Evolutionary conservation across 441 rosid species (phyloP).

Genomic region (Populus hybrid): DNA sequence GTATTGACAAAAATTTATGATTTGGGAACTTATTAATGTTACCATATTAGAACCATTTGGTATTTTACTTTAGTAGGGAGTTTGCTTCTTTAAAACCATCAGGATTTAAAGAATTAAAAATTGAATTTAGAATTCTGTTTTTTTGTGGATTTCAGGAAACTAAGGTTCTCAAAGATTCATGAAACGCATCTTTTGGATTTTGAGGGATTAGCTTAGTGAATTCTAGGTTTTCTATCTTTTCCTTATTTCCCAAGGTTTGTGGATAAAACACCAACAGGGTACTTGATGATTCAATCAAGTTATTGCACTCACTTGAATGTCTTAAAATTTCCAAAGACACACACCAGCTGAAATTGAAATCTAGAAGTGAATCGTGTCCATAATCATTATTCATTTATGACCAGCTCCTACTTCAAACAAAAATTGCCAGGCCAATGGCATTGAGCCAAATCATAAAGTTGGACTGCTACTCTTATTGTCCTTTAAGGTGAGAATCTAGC

Average conservation of each 20-base stretch:
- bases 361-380: not conserved
- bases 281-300: not conserved
- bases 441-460: not conserved
- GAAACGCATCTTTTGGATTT: not conserved
- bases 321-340: not conserved
- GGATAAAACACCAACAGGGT: not conserved
- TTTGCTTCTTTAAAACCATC: not conserved
- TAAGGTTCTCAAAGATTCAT: not conserved
- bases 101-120: not conserved
- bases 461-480: not conserved
- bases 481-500: not conserved
- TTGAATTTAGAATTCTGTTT: not conserved
- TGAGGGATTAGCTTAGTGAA: not conserved
- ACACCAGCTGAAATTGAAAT: not conserved
- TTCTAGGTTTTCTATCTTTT: not conserved
- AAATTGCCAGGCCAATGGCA: not conserved
- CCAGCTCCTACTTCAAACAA: not conserved
- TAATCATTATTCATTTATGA: not conserved
- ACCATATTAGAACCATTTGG: not conserved
- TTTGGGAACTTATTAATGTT: not conserved
- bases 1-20: not conserved
- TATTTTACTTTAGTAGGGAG: not conserved
- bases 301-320: not conserved
- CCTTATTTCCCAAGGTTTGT: not conserved
- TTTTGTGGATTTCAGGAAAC: not conserved